Base-by-base conservation (phyloP, 2,329 filamentous ascomycete genomes). In the Alternaria angustiovoidea region DNA sequence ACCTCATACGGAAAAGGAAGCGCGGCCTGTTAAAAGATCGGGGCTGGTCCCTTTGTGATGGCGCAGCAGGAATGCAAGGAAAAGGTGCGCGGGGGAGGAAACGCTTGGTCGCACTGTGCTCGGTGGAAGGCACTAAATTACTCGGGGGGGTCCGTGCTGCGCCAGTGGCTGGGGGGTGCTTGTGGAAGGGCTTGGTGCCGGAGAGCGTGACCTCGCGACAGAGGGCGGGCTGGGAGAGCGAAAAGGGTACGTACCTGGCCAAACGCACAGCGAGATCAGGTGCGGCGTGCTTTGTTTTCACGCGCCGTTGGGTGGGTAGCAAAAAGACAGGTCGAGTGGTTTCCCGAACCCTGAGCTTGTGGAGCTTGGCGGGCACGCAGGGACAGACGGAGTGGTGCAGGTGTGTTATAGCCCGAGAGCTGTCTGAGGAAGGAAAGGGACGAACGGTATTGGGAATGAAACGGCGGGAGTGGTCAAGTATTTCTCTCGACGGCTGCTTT, bases 391-490 rank as follows among this genome's bases (percentile, higher is more conserved):
- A 56, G 68, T 68, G 68, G 72, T 71, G 70, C 73, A 76, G 72
- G 64, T 70, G 73, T 70, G 73, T 67, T 68, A 65, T 57, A 60
- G 58, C 47, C 58, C 58, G 48, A 67, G 61, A 73, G 71, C 69
- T 77, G 77, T 76, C 76, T 78, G 73, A 72, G 75, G 75, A 75
- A 74, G 77, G 74, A 78, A 79, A 78, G 74, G 69, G 71, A 73
- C 68, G 68, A 70, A 77, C 65, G 72, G 73, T 71, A 76, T 78
- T 75, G 73, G 75, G 76, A 68, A 78, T 71, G 74, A 76, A 77
- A 75, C 75, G 72, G 73, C 69, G 71, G 71, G 71, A 68, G 69
- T 70, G 67, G 73, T 68, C 70, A 70, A 69, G 70, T 75, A 72
- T 77, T 75, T 76, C 74, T 75, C 56, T 60, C 52, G 57, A 57